phyloP scores from a whole-genome alignment of 2,329 filamentous ascomycete genomes.

The Monosporascus ibericus region DNA sequence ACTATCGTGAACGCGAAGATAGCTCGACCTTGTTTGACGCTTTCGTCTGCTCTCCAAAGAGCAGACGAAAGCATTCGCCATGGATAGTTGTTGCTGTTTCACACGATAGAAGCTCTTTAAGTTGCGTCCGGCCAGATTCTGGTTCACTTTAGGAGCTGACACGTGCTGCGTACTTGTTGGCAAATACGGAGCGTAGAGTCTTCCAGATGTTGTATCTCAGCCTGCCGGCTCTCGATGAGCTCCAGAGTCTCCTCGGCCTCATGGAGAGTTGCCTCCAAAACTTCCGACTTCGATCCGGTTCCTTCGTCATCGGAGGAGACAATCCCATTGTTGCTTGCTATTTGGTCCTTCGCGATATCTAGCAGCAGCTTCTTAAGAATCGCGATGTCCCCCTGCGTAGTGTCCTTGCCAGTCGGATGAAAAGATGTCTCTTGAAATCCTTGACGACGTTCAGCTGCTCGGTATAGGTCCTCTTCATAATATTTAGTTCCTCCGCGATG shows the following conservation, averaged over 20 bases:
- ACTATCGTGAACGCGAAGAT: constrained; percentile 29
- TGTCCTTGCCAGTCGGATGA: not conserved
- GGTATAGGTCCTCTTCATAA: constrained; percentile 23
- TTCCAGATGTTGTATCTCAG: constrained; percentile 1
- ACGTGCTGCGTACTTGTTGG: constrained; percentile 13
- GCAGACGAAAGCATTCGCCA: constrained; percentile 26
- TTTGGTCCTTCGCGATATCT: not conserved
- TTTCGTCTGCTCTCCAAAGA: constrained; percentile 23
- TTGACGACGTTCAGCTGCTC: constrained; percentile 14
- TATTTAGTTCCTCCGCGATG: constrained; percentile 27
- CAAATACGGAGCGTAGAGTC: constrained; percentile 4
- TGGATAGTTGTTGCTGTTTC: constrained; percentile 28
- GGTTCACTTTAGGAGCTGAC: not conserved
- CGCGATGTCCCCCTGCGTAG: not conserved
- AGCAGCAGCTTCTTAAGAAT: not conserved
- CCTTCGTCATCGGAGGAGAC: not conserved
- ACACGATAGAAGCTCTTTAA: constrained; percentile 24
- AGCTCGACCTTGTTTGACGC: constrained; percentile 23
- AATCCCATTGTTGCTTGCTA: constrained; percentile 1
- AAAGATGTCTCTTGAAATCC: constrained; percentile 7
- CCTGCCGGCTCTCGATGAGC: not conserved
- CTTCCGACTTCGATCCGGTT: not conserved
- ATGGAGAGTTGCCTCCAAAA: not conserved
- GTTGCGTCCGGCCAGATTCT: constrained; percentile 3
- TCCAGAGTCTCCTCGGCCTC: constrained; percentile 1